Evolutionary conservation across 2,329 filamentous ascomycete species (phyloP), one percentile per base, ranked within the genome.

Genomic region (Hypoxylon sp.): DNA sequence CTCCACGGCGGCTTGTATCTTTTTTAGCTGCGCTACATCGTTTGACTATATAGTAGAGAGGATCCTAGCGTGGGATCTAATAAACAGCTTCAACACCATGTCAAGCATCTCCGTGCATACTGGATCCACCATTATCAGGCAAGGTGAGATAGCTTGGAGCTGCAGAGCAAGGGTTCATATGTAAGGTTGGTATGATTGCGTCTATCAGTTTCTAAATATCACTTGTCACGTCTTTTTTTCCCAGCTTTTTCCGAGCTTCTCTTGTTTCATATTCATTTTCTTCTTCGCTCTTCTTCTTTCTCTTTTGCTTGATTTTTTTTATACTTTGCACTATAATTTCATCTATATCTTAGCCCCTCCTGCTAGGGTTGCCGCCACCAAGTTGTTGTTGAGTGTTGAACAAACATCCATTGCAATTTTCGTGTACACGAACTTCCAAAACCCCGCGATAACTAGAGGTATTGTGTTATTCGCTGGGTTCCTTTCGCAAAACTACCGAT

Each of bases 71-170:
- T n/a, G n/a, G n/a, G n/a, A n/a, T n/a, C n/a, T n/a, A 53, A 44
- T 50, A 41, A 44, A 42, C 36, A 27, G 25, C 49, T 46, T 56
- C 52, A 50, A 46, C 47, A 51, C 40, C 55, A 52, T 48, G 25
- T 46, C 44, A 17, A 56, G 6, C 43, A 41, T 52, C 49, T 27
- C 34, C 40, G 13, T 43, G 50, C 45, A 51, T 49, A 15, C 23
- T 17, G n/a, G 19, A 45, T 57, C 54, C 54, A 57, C 54, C 54
- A 48, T 48, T 57, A 54, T 54, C 50, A 47, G 31, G 12, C 38
- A 48, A 57, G 45, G 41, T 52, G 36, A 36, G 44, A 21, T 51
- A 57, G 40, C 32, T 26, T n/a, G n/a, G n/a, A 37, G 26, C 26
- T 52, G 34, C 37, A 37, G 32, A 30, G 19, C 42, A 21, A 37